Evolutionary conservation across 768 basidiomycete genomes (phyloP), one percentile per base, ranked within the genome.

Genomic region (Neoboletus brunneissimus): DNA sequence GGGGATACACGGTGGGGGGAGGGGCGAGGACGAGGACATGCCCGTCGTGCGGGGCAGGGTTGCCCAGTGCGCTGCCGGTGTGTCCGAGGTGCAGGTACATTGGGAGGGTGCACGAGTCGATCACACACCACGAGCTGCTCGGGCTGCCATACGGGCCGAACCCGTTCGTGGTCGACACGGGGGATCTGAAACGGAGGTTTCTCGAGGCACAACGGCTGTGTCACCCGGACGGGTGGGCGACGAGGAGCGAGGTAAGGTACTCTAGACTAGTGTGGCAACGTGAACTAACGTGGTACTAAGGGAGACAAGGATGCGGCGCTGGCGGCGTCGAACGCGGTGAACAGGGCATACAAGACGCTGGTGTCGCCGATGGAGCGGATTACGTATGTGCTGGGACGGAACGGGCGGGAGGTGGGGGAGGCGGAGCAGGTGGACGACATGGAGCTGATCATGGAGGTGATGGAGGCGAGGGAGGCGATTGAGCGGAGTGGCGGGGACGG

Each of bases 181-280:
- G 72, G 1, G 73, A 79, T 20, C 73, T 97, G 56, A 87, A 84
- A 69, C 74, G 76, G 35, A 79, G 80, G 29, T 95, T 92, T 68
- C 75, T 88, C 34, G 74, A 80, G 45, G 82, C 88, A 4, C 94
- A 96, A 67, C 78, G 84, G 22, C 74, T 83, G 22, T 85, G 91
- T 50, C 94, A 98, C 75, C 94, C 94, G 0, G 94, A 98, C 69
- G 79, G 85, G 13, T 96, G 90, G 88, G 80, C 85, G 34, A 80
- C 83, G 31, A 79, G 82, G 65, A 84, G 84, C 54, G 71, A 80
- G 57, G 89, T 88, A 60, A 51, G 72, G 56, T 45, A 57, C n/a
- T 34, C 32, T 57, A 51, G 44, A 20, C 48, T 54, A 44, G 16
- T n/a, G 22, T 34, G 27, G 32, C 38, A 27, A 60, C 55, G n/a